Evolutionary conservation across 1,284 basidiomycete species (phyloP).

Genomic region (Leucoagaricus sp.): DNA sequence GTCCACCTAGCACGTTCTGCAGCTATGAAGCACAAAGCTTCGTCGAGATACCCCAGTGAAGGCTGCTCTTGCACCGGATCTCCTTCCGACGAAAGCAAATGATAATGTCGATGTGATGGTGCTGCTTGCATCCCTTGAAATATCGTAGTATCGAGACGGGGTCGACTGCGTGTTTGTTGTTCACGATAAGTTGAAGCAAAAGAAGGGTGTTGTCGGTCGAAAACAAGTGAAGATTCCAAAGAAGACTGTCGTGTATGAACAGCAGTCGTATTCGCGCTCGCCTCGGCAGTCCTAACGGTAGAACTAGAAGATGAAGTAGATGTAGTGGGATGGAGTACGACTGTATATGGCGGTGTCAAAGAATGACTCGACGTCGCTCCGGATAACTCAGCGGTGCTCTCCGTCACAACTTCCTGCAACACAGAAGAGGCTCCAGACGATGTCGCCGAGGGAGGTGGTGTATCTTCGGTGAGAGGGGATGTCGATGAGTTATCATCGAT

Average conservation of each 20-base stretch:
- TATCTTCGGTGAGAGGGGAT: slow-evolving; percentile 4
- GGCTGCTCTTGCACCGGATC: slow-evolving; percentile 29
- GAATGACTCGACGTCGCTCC: slow-evolving; percentile 9
- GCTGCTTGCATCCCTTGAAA: not conserved
- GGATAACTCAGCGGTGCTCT: slow-evolving; percentile 1
- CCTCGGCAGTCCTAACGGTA: not conserved
- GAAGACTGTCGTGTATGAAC: slow-evolving; percentile 6
- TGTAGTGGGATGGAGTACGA: not conserved
- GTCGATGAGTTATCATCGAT: slow-evolving; percentile 13
- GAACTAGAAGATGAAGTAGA: not conserved
- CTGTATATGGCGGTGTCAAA: slow-evolving; percentile 1
- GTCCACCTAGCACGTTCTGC: slow-evolving; percentile 53
- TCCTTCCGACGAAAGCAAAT: slow-evolving; percentile 15
- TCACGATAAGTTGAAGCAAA: slow-evolving; percentile 6
- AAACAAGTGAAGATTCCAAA: slow-evolving; percentile 1
- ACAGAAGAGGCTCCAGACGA: not conserved
- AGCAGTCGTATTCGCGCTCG: not conserved
- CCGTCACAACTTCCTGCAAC: slow-evolving; percentile 1
- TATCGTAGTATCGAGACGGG: slow-evolving; percentile 5
- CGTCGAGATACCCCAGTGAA: slow-evolving; percentile 64
- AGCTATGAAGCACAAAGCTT: slow-evolving; percentile 65
- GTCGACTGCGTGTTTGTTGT: not conserved
- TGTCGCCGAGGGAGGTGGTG: slow-evolving; percentile 1
- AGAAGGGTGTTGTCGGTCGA: slow-evolving; percentile 1
- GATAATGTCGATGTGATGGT: slow-evolving; percentile 1